Percentiles rank a stretch among this genome's conserved stretches.
phyloP scores from a whole-genome alignment of 768 basidiomycete genomes.

The Strobilomyces confusus region DNA sequence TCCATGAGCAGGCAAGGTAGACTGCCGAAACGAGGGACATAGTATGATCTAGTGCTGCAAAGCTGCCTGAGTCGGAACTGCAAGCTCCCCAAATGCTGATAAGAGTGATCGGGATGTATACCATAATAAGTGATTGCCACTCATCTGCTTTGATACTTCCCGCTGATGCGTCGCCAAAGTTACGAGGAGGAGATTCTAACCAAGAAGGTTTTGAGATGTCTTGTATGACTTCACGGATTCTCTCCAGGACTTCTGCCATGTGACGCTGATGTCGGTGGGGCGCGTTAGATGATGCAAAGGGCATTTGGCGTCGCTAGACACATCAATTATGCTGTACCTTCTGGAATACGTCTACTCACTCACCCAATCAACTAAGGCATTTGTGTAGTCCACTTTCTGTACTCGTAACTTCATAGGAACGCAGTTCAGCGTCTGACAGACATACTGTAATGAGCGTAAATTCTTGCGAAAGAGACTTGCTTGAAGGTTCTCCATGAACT shows the following conservation, averaged over 20 bases:
- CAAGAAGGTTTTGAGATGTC: neutral
- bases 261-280: neutral
- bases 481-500: neutral
- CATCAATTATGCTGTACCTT: neutral
- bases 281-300: neutral
- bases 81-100: neutral
- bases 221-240: neutral
- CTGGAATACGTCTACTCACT: neutral
- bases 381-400: neutral
- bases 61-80: neutral
- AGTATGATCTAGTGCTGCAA: conserved; percentile 14
- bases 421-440: neutral
- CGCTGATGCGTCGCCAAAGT: neutral
- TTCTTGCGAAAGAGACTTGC: neutral
- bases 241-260: neutral
- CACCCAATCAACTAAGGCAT: neutral
- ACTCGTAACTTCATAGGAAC: neutral
- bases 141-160: neutral
- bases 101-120: neutral
- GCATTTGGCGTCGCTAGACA: neutral
- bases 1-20: conserved; percentile 17
- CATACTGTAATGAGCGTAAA: neutral
- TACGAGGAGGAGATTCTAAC: neutral
- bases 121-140: neutral
- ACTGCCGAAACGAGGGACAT: conserved; percentile 31